Conservation (phyloP, 179 eudicot species). For the Patellifolia procumbens region DNA sequence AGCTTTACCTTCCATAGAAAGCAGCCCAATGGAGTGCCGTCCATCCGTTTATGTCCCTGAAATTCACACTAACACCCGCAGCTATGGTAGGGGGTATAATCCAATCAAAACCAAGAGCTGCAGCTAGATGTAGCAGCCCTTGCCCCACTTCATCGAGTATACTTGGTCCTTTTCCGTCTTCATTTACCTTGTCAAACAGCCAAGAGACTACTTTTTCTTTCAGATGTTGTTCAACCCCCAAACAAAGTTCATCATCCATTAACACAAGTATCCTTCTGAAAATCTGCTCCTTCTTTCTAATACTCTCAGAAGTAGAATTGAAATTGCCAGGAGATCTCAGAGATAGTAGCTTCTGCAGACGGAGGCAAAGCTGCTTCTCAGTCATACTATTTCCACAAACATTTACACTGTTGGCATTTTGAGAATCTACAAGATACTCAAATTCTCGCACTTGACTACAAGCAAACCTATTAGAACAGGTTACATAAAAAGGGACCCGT, state of each 20-base stretch:
- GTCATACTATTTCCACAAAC: constrained; percentile 30
- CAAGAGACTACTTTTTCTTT: constrained; percentile 49
- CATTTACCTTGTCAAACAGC: constrained; percentile 55
- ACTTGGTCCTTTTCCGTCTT: constrained; percentile 54
- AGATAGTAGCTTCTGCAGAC: constrained; percentile 47
- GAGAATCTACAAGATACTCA: constrained; percentile 44
- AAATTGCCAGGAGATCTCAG: constrained; percentile 23
- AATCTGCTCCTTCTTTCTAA: constrained; percentile 26
- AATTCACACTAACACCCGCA: constrained; percentile 63
- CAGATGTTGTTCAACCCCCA: constrained; percentile 33
- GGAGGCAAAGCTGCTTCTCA: constrained; percentile 42
- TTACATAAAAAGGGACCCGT: constrained; percentile 64
- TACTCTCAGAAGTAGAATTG: constrained; percentile 26
- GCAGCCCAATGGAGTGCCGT: constrained; percentile 94
- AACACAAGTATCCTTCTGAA: constrained; percentile 31
- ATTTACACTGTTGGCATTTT: constrained; percentile 14
- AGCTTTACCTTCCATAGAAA: constrained; percentile 60
- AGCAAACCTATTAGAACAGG: constrained; percentile 68
- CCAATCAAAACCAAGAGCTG: constrained; percentile 77
- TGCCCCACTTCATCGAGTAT: constrained; percentile 60
- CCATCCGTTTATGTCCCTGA: constrained; percentile 73
- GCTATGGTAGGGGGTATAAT: constrained; percentile 53
- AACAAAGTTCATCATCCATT: constrained; percentile 40
- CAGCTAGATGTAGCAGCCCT: constrained; percentile 71
- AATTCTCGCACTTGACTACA: constrained; percentile 80